These are phyloP conservation scores for Scedosporium apiospermum DNA, from an alignment of 2,329 filamentous ascomycete species.

Conservation along the genomic window DNA sequence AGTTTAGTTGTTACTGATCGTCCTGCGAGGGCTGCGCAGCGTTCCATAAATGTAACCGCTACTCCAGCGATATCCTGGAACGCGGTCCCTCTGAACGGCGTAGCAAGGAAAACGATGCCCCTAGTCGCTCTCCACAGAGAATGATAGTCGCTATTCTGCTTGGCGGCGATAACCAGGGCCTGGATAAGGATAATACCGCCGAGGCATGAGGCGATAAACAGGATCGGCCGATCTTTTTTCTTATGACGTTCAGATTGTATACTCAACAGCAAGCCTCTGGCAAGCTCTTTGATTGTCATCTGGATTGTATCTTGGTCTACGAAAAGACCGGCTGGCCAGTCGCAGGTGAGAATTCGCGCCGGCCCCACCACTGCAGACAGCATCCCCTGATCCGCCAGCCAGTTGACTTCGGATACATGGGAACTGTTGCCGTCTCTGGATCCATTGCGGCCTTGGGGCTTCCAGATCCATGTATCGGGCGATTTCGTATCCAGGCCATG, in stretches of 20 bases:
- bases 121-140: conserved; percentile 12
- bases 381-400: conserved; percentile 16
- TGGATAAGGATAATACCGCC: conserved; percentile 20
- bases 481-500: conserved; percentile 22
- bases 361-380: conserved; percentile 12
- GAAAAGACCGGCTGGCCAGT: conserved; percentile 18
- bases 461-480: conserved; percentile 18
- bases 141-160: conserved; percentile 10
- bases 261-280: conserved; percentile 14
- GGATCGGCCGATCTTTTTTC: conserved; percentile 13
- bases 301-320: conserved; percentile 10
- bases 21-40: conserved; percentile 9
- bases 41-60: conserved; percentile 11
- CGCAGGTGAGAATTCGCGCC: conserved; percentile 18
- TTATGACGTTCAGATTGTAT: conserved; percentile 10
- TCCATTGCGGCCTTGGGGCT: background rate
- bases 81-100: conserved; percentile 18
- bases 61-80: conserved; percentile 15
- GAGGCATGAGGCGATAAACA: conserved; percentile 25
- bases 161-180: conserved; percentile 14
- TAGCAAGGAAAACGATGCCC: conserved; percentile 18
- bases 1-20: conserved; percentile 10
- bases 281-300: conserved; percentile 13
- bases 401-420: conserved; percentile 13
- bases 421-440: background rate